Percentiles rank a stretch among this genome's conserved stretches.
Evolutionary conservation across 805 yeast species (phyloP).

Genomic region (Cyberlindnera suaveolens): DNA sequence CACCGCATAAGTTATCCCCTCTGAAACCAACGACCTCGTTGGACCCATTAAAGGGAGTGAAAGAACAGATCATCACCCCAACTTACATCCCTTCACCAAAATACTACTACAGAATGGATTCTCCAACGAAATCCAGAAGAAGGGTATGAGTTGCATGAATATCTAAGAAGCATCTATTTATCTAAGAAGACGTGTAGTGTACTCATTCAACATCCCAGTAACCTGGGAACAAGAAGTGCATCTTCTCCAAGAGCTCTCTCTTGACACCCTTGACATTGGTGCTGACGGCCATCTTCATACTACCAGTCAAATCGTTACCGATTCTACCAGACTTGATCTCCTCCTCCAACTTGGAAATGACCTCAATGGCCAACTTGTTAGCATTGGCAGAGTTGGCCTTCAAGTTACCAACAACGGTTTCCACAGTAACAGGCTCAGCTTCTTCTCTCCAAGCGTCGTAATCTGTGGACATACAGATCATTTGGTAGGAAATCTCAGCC

Average conservation of each 20-base stretch:
- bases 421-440: constrained; percentile 97
- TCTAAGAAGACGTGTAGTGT: background rate
- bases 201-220: constrained; percentile 57
- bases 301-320: constrained; percentile 66
- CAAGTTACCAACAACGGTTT: constrained; percentile 87
- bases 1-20: constrained; percentile 1
- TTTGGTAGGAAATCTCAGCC: constrained; percentile 94
- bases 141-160: constrained; percentile 8
- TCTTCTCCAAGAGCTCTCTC: constrained; percentile 64
- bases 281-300: constrained; percentile 76
- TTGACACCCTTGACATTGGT: constrained; percentile 72
- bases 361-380: constrained; percentile 60
- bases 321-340: constrained; percentile 52
- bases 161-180: background rate
- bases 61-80: constrained; percentile 14
- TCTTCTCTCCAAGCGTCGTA: constrained; percentile 97
- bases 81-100: constrained; percentile 26
- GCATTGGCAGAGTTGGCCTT: constrained; percentile 87
- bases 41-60: constrained; percentile 3
- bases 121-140: constrained; percentile 26
- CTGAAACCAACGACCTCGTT: background rate
- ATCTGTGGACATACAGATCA: constrained; percentile 98
- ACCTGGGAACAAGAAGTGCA: constrained; percentile 87
- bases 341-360: constrained; percentile 61
- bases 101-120: constrained; percentile 26